A percentile compares a stretch with the other conserved stretches of the same genome.
These are phyloP conservation scores for Mycosarcoma mackinlayi DNA, from an alignment of 1,284 basidiomycete species.

Conservation along the genomic window DNA sequence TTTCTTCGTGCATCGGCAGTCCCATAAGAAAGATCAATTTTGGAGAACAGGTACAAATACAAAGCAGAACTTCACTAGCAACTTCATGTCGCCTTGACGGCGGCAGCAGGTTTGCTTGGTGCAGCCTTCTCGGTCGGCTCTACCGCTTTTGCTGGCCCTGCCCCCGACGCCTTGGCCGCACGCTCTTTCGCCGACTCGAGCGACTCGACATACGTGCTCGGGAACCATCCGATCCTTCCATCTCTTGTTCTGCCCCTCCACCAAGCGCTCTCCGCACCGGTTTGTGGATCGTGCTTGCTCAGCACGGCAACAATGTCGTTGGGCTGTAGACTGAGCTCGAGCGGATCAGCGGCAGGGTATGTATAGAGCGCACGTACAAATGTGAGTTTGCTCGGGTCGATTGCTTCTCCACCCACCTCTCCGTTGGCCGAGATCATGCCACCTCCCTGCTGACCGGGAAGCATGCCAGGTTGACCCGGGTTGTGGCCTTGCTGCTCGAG, in stretches of 20 bases:
- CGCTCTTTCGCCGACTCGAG: constrained; percentile 64
- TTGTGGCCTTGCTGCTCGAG: constrained; percentile 65
- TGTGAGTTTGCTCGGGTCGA: constrained; percentile 75
- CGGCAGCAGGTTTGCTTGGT: constrained; percentile 17
- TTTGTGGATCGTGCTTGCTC: constrained; percentile 72
- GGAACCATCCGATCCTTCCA: constrained; percentile 96
- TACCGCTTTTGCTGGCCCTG: constrained; percentile 7
- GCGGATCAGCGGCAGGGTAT: constrained; percentile 74
- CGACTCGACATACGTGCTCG: constrained; percentile 73
- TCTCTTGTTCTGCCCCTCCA: constrained; percentile 95
- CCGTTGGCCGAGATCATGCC: constrained; percentile 42
- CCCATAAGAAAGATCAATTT: no score
- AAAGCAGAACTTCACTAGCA: not conserved
- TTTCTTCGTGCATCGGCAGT: no score
- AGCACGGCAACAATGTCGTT: constrained; percentile 96
- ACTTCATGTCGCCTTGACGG: constrained; percentile 39
- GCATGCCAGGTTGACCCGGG: constrained; percentile 70
- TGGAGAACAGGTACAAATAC: constrained; percentile 20
- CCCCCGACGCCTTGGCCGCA: constrained; percentile 46
- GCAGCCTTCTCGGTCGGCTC: constrained; percentile 29
- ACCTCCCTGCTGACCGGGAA: constrained; percentile 75
- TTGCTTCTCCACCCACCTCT: constrained; percentile 60
- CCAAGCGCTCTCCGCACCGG: constrained; percentile 84
- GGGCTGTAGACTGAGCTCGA: constrained; percentile 84
- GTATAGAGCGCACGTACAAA: constrained; percentile 89